Evolutionary conservation across 202 grass and related monocot genomes (phyloP), one percentile per base, ranked within the genome.

Genomic region (Eragrostis tef): DNA sequence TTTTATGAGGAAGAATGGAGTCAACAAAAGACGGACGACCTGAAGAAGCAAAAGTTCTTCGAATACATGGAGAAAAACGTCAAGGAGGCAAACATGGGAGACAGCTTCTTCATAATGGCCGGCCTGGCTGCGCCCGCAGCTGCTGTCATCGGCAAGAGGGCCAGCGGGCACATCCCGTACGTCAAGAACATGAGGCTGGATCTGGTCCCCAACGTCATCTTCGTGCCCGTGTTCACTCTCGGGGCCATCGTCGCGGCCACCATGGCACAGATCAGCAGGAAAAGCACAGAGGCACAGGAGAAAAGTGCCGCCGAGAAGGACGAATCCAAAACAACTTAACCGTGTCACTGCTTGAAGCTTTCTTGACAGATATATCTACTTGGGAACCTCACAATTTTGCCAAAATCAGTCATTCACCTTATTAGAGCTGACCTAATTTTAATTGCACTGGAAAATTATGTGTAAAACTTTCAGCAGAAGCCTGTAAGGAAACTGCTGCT

Each of bases 181-280:
- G 69, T 88, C 6, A 94, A 95, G 88, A 86, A 42, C 62, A 71
- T 97, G 62, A 89, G 74, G 88, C 75, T 98, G 71, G 26, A 98
- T 31, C 14, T 79, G 43, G 5, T 94, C 50, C 95, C 95, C 41
- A 83, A 98, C 83, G 63, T 90, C 7, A 21, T 91, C 22, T 88
- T 95, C 11, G 95, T 93, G 22, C 95, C 95, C 7, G 0, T 83
- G 6, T 58, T 22, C 67, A 98, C 95, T 3, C 53, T 98, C 6
- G 0, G 75, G 0, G 85, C 85, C 58, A 50, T 98, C 53, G 29
- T 88, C 6, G 85, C 48, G 11, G 82, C 68, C 25, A 87, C 79
- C 22, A 49, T 63, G 0, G 0, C 88, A n/a, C 83, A 90, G 79
- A 70, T 85, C 13, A 81, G n/a, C 17, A 65, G 42, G 75, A 84